Evolutionary conservation across 257 asterid genomes (phyloP).

Genomic region (Oldenlandia corymbosa): DNA sequence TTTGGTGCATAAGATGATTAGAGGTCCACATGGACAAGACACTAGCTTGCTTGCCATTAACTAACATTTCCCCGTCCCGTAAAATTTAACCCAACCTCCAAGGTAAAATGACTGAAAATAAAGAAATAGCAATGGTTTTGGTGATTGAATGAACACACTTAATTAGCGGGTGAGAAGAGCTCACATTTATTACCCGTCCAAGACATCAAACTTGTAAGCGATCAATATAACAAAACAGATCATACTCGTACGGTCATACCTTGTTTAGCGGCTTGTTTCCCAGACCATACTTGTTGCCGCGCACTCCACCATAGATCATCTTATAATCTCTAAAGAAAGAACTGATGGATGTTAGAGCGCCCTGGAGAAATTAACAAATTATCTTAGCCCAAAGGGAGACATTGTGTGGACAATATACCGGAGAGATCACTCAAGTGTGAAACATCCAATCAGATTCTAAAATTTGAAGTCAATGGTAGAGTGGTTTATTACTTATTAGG

Average conservation of each 20-base stretch:
- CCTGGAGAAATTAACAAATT: constrained; percentile 32
- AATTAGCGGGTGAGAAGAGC: too few species aligned
- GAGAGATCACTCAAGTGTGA: not conserved
- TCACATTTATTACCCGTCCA: not conserved
- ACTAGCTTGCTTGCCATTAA: too few species aligned
- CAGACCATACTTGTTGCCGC: constrained; percentile 86
- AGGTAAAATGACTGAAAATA: not conserved
- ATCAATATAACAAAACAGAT: not conserved
- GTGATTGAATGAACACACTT: too few species aligned
- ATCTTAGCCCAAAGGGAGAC: not conserved
- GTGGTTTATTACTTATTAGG: not conserved
- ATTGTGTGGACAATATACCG: not conserved
- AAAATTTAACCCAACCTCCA: too few species aligned
- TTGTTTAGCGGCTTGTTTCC: constrained; percentile 89
- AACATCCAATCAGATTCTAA: not conserved
- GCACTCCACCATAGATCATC: constrained; percentile 95
- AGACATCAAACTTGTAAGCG: not conserved
- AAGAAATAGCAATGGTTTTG: not conserved
- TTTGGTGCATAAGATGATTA: too few species aligned
- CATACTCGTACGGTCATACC: constrained; percentile 32
- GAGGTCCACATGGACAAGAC: too few species aligned
- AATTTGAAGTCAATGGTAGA: not conserved
- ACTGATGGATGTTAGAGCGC: constrained; percentile 79
- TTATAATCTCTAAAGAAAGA: constrained; percentile 97
- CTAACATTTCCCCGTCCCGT: too few species aligned